phyloP scores from a whole-genome alignment of 257 asterid species.

The Solanum gracilifrons region DNA sequence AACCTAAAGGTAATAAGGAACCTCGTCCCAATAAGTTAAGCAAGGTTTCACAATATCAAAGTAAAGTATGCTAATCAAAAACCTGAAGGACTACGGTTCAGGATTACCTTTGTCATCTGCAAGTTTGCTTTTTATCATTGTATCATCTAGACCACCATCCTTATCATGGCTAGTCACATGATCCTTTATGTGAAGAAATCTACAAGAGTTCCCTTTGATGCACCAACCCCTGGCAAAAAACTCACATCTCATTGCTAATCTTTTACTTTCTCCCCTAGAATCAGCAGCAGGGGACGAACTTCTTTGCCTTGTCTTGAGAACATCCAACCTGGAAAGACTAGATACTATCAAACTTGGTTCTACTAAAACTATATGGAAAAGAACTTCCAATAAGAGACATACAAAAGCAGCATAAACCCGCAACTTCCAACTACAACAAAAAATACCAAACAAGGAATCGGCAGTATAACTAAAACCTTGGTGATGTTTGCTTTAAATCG shows the following conservation, averaged over 20 bases:
- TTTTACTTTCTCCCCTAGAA: conserved; percentile 35
- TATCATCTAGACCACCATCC: conserved; percentile 32
- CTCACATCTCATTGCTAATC: conserved; percentile 48
- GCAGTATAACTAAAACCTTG: conserved; percentile 39
- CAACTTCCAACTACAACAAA: conserved; percentile 4
- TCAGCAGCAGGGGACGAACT: conserved; percentile 35
- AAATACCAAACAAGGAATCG: background rate
- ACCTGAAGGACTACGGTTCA: conserved; percentile 6
- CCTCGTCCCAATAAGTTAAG: conserved; percentile 4
- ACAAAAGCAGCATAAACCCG: background rate
- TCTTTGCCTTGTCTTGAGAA: conserved; percentile 34
- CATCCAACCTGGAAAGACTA: conserved; percentile 57
- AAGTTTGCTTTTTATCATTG: conserved; percentile 17
- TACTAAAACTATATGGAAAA: conserved; percentile 8
- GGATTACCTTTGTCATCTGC: conserved; percentile 42
- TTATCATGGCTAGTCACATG: conserved; percentile 2
- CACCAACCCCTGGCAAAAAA: conserved; percentile 93
- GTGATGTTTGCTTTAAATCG: conserved; percentile 15
- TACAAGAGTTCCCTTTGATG: conserved; percentile 71
- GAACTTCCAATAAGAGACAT: background rate
- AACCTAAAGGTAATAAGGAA: conserved; percentile 4
- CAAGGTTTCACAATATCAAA: background rate
- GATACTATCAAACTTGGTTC: conserved; percentile 16
- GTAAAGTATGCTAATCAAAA: background rate
- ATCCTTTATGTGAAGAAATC: conserved; percentile 60